Conservation (phyloP, 192 early-diverging fungal species). For the Allomyces macrogynus region DNA sequence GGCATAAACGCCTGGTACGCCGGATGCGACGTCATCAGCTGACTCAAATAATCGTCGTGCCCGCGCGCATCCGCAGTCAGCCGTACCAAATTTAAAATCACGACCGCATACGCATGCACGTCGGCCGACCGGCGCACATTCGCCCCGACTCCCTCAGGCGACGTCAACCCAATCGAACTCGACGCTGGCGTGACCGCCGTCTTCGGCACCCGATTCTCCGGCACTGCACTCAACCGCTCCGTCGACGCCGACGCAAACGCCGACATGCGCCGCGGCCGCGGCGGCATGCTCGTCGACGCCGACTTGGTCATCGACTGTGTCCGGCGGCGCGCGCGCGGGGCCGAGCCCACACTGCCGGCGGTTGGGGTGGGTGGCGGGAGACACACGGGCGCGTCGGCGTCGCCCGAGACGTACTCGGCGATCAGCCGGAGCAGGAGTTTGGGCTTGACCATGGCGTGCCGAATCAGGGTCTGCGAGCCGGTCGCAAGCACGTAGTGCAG, state of each 20-base stretch:
- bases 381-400: too few relatives aligned
- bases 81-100: neutral
- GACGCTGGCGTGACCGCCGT: neutral
- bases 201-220: neutral
- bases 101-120: neutral
- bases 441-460: too few relatives aligned
- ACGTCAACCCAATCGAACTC: neutral
- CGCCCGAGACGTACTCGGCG: too few relatives aligned
- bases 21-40: neutral
- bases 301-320: too few relatives aligned
- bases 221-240: neutral
- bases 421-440: too few relatives aligned
- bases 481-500: too few relatives aligned
- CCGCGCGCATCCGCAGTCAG: neutral
- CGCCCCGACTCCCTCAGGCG: neutral
- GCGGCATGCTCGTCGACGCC: neutral
- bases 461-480: too few relatives aligned
- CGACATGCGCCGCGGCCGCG: neutral
- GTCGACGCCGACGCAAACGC: neutral
- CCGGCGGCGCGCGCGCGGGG: too few relatives aligned
- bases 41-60: neutral
- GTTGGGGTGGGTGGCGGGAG: too few relatives aligned
- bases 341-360: too few relatives aligned
- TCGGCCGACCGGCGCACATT: neutral
- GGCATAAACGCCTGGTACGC: neutral